Evolutionary conservation across 2,329 filamentous ascomycete species (phyloP).

Genomic region (Arthrobotrys musiformis): DNA sequence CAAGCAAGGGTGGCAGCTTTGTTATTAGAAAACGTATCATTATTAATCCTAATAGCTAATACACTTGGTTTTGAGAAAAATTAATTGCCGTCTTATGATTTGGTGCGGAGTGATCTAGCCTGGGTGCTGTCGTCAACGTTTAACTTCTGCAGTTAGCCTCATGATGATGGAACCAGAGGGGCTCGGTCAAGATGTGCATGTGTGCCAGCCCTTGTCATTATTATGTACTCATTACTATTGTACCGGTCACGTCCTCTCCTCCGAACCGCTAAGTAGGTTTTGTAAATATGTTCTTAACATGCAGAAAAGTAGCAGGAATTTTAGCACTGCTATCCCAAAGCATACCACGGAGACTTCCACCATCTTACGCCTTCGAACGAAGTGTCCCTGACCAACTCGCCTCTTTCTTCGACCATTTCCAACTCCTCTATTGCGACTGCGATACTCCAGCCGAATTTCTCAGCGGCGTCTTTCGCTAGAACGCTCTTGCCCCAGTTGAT

Average conservation of each 20-base stretch:
- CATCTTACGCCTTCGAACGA: constrained; percentile 90
- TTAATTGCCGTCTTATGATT: no score
- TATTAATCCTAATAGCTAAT: constrained; percentile 5
- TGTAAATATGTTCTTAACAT: no score
- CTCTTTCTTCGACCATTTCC: constrained; percentile 94
- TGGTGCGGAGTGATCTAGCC: no score
- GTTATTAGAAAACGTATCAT: background rate
- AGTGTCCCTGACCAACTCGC: constrained; percentile 87
- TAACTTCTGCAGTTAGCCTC: no score
- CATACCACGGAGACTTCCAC: constrained; percentile 76
- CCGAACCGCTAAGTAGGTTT: no score
- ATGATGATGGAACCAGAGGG: no score
- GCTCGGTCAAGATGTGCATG: no score
- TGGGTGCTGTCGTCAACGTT: no score
- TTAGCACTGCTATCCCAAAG: background rate
- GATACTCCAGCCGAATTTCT: constrained; percentile 95
- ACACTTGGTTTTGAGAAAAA: background rate
- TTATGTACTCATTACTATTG: no score
- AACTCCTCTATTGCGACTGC: constrained; percentile 95
- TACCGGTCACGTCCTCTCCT: no score
- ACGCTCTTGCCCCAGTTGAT: constrained; percentile 82
- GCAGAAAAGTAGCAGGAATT: no score
- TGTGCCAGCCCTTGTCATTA: no score
- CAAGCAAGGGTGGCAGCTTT: background rate
- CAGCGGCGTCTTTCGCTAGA: constrained; percentile 87